These are phyloP conservation scores for Citrus inodora DNA, from an alignment of 345 rosid genomes.

Conservation along the genomic window DNA sequence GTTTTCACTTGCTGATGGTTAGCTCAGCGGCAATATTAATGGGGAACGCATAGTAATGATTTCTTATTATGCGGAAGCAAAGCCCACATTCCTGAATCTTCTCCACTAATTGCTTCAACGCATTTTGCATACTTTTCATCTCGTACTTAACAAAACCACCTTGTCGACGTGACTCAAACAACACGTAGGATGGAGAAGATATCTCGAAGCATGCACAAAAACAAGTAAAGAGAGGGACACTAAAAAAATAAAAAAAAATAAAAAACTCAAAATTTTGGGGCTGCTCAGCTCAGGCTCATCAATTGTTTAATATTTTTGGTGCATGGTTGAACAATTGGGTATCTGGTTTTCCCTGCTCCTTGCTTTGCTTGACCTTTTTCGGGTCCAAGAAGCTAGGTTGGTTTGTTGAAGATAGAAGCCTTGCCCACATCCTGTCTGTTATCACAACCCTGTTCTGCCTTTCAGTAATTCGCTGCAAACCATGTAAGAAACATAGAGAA, in stretches of 20 bases:
- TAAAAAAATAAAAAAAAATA: too few relatives aligned
- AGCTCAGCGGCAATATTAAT: neutral
- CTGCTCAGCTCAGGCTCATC: neutral
- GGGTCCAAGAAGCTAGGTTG: conserved; percentile 69
- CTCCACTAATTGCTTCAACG: neutral
- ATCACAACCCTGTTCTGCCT: conserved; percentile 61
- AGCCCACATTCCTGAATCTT: neutral
- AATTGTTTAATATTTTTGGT: neutral
- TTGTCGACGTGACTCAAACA: neutral
- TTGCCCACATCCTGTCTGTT: conserved; percentile 83
- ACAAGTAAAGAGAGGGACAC: neutral
- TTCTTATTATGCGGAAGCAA: neutral
- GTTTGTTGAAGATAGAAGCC: conserved; percentile 67
- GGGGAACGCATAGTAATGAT: neutral
- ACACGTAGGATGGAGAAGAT: neutral
- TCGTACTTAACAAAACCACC: neutral
- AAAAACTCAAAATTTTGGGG: neutral
- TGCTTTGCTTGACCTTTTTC: conserved; percentile 21
- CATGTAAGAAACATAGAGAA: neutral
- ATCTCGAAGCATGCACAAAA: neutral
- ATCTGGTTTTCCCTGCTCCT: conserved; percentile 11
- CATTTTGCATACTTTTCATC: neutral
- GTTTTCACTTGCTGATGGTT: neutral
- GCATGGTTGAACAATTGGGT: neutral
- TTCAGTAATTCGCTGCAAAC: conserved; percentile 55